Evolutionary conservation across 306 rosid genomes (phyloP), one percentile per base, ranked within the genome.

Genomic region (Sophora flavescens): DNA sequence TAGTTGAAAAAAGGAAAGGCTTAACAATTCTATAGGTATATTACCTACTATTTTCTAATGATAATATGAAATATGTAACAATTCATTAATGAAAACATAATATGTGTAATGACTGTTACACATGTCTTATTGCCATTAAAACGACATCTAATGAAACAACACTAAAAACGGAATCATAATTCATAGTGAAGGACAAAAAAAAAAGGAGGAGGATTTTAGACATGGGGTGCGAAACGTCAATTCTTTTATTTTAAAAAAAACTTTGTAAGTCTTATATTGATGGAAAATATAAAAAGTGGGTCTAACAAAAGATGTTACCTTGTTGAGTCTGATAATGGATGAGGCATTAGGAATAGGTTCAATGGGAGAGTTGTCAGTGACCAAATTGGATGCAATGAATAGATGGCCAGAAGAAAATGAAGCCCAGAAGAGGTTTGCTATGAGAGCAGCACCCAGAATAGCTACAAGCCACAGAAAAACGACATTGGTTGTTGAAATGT

Each of bases 341-440:
- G 68, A 59, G 68, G 1, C 41, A 78, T 82, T 78, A 3, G 87
- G 85, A 16, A 82, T 42, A 52, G 81, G 78, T 1, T 77, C 4
- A 58, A 79, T 3, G 63, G 72, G 50, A 0, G 85, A 53, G 39
- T 74, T 70, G 33, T 78, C 69, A 6, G 64, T 8, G 18, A 75
- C 87, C 91, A 84, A 82, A 58, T 80, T 84, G 1, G 96, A 78
- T n/a, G 96, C 70, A 68, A 77, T 4, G 8, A 88, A 65, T 6
- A 78, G 8, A 47, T 61, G 66, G 0, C 74, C 30, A 9, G 91
- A 78, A 35, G 84, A 83, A 36, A 89, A 79, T 1, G 96, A 89
- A 39, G 91, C 77, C 86, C 92, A 87, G 3, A 90, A 83, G 71
- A 89, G 28, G 79, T 86, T 81, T 3, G 83, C 87, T 42, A 87